Evolutionary conservation across 2,329 filamentous ascomycete species (phyloP), one percentile per base, ranked within the genome.

Genomic region (Ascochyta lentis): DNA sequence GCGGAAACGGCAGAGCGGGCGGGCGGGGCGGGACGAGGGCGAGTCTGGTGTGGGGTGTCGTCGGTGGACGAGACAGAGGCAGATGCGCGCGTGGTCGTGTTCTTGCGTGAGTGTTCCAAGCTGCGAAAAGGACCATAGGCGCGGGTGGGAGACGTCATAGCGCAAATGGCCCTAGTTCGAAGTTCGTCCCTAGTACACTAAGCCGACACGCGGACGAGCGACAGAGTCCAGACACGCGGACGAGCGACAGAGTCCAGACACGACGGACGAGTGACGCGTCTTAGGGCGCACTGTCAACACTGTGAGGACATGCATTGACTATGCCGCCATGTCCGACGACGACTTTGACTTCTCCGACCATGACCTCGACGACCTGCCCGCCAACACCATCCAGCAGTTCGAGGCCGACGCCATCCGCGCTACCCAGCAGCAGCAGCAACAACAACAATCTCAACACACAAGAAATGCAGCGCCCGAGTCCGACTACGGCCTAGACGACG

Each of bases 401-500:
- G 80, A 82, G 65, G 70, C 74, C 38, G 73, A 69, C 41, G 80
- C 80, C 49, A 58, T 78, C 19, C 71, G 69, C 12, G 78, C 78
- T 9, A 81, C 79, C 16, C 78, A 80, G 62, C 47, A 49, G 39
- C 46, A 22, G 35, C 41, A 26, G 10, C 27, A 13, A 2, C 10
- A 10, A 2, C 3, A 10, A 41, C 54, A 43, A 35, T 43, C 41
- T 15, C 49, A 55, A 22, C 58, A 58, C 19, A 62, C 73, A 3
- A 16, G 40, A 16, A 37, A 22, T 39, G 35, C 53, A 10, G 56
- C 54, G 7, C 34, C 55, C 5, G 61, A 52, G 27, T 66, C 63
- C 4, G 78, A 81, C 63, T 80, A 81, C 63, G 79, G 78, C 43
- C 71, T 77, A 43, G 78, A 79, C 50, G 76, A 80, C 38, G 79